phyloP scores from a whole-genome alignment of 768 basidiomycete species.

The Sistotremastrum suecicum region DNA sequence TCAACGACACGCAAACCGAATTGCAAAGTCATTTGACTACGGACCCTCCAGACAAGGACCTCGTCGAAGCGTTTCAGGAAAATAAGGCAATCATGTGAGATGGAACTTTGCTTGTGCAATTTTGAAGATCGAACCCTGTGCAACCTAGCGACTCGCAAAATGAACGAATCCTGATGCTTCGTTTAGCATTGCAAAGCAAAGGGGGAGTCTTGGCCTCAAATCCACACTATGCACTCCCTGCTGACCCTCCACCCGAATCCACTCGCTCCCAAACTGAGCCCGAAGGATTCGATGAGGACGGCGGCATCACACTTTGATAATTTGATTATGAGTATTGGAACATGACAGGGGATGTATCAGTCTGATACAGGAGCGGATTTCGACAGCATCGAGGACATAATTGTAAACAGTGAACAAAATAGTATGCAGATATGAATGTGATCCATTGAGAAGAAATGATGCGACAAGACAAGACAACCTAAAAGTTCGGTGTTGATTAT shows the following conservation, averaged over 20 bases:
- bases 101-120: background rate
- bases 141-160: constrained; percentile 55
- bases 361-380: constrained; percentile 19
- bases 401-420: no score
- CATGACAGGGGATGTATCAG: background rate
- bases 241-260: background rate
- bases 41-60: constrained; percentile 36
- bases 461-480: no score
- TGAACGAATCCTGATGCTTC: constrained; percentile 58
- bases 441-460: no score
- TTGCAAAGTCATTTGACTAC: constrained; percentile 33
- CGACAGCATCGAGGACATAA: no score
- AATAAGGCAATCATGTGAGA: constrained; percentile 60
- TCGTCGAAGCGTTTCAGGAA: constrained; percentile 49
- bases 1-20: constrained; percentile 46
- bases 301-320: background rate
- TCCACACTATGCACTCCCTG: constrained; percentile 31
- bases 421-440: no score
- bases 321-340: background rate
- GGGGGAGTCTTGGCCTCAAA: constrained; percentile 27
- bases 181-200: constrained; percentile 48
- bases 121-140: constrained; percentile 1
- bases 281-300: background rate
- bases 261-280: background rate
- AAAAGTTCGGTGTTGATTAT: no score